Conservation (phyloP, 192 early-diverging fungal genomes). For the Podila minutissima region DNA sequence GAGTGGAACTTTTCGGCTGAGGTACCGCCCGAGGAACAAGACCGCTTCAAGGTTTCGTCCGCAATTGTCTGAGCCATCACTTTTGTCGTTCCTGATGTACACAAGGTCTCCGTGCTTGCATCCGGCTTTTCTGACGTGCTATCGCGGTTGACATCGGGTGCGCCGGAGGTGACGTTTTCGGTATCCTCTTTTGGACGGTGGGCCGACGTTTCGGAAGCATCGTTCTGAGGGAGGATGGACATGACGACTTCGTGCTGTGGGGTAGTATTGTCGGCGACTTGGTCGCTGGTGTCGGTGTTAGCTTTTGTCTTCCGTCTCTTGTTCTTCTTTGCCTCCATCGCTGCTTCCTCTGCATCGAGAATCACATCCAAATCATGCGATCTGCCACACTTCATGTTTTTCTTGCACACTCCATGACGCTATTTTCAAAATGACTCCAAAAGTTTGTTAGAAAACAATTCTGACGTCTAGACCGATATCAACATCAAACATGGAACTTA, state of each 20-base stretch:
- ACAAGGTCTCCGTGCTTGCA: not conserved
- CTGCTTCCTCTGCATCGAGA: slow-evolving; percentile 74
- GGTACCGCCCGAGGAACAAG: too few relatives aligned
- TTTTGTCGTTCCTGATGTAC: not conserved
- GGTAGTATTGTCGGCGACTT: not conserved
- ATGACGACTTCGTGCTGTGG: not conserved
- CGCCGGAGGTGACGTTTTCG: not conserved
- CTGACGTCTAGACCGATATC: too few relatives aligned
- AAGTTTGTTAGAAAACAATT: not conserved
- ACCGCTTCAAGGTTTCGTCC: too few relatives aligned
- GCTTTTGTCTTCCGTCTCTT: slow-evolving; percentile 17
- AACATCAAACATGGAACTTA: slow-evolving; percentile 54
- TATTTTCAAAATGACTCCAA: slow-evolving; percentile 35
- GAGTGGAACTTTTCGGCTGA: slow-evolving; percentile 77
- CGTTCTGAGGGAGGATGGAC: not conserved
- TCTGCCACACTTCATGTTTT: slow-evolving; percentile 70
- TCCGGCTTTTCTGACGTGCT: not conserved
- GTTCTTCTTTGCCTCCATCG: slow-evolving; percentile 53
- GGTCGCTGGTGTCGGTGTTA: slow-evolving; percentile 6
- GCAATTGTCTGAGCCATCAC: too few relatives aligned
- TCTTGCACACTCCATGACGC: slow-evolving; percentile 83
- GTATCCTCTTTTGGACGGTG: slow-evolving; percentile 14
- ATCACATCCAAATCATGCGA: slow-evolving; percentile 92
- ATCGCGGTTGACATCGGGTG: slow-evolving; percentile 2
- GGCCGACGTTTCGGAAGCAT: not conserved